These are phyloP conservation scores for Epichloe sylvatica DNA, from an alignment of 2,329 filamentous ascomycete genomes.

Conservation along the genomic window DNA sequence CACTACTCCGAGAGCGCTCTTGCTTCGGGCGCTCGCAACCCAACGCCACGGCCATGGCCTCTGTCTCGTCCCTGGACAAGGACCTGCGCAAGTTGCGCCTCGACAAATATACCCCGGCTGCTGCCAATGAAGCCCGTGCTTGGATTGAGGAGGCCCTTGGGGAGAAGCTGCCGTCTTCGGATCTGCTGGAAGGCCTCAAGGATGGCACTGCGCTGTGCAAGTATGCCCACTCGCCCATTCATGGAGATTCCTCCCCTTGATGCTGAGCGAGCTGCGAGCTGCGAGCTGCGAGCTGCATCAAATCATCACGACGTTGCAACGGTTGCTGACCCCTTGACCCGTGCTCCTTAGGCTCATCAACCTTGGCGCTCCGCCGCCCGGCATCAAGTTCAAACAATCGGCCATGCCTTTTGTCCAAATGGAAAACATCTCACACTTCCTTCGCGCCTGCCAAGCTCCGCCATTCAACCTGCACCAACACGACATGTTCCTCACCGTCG, in stretches of 20 bases:
- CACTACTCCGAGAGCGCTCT: too few relatives aligned
- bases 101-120: constrained; percentile 82
- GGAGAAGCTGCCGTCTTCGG: constrained; percentile 54
- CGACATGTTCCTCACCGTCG: constrained; percentile 93
- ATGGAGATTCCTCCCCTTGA: not conserved
- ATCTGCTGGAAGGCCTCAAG: constrained; percentile 74
- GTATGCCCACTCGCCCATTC: constrained; percentile 34
- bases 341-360: constrained; percentile 59
- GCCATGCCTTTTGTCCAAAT: constrained; percentile 98
- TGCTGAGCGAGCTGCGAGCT: too few relatives aligned
- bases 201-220: constrained; percentile 89
- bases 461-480: constrained; percentile 83
- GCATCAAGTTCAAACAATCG: constrained; percentile 80
- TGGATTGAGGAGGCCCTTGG: constrained; percentile 81
- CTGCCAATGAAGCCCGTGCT: constrained; percentile 66
- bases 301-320: too few relatives aligned
- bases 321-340: not conserved
- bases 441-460: constrained; percentile 70
- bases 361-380: constrained; percentile 58
- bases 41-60: constrained; percentile 52
- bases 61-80: constrained; percentile 83
- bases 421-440: constrained; percentile 97
- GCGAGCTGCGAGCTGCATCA: too few relatives aligned
- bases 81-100: constrained; percentile 89
- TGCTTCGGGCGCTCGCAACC: too few relatives aligned